Conservation (phyloP, 306 rosid genomes). For the Neltuma alba region DNA sequence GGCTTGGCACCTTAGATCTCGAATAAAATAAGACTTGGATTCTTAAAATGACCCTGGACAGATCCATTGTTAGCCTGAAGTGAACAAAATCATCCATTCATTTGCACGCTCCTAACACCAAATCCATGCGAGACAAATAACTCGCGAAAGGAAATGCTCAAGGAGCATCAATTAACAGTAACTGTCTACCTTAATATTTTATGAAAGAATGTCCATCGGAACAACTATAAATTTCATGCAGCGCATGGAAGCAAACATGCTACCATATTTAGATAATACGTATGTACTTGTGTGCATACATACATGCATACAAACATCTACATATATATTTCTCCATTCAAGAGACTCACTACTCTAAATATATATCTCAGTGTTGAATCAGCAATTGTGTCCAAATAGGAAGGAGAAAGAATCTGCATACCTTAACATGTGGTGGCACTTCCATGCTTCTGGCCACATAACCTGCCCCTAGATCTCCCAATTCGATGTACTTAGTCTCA, state of each 20-base stretch:
- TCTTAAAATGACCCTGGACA: neutral
- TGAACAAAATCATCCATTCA: neutral
- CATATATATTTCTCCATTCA: neutral
- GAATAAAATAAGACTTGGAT: constrained; percentile 1
- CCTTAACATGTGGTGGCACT: constrained; percentile 50
- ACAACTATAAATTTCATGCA: neutral
- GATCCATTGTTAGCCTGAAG: neutral
- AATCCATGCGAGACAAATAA: neutral
- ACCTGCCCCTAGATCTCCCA: constrained; percentile 44
- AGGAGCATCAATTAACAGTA: neutral
- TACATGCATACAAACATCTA: neutral
- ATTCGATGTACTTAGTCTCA: constrained; percentile 40
- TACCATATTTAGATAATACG: neutral
- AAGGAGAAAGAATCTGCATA: constrained; percentile 36
- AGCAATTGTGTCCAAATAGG: constrained; percentile 15
- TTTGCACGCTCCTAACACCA: neutral
- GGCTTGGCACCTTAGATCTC: neutral
- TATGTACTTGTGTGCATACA: too few species aligned
- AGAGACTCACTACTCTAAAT: constrained; percentile 2
- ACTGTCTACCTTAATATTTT: neutral
- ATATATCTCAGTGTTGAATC: constrained; percentile 1
- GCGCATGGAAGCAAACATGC: constrained; percentile 1
- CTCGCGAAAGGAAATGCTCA: neutral
- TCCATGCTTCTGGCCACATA: constrained; percentile 42
- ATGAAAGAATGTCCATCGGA: constrained; percentile 22